Base-by-base conservation (phyloP, 108 stramenopile species). In the Thalassiosira profunda region DNA sequence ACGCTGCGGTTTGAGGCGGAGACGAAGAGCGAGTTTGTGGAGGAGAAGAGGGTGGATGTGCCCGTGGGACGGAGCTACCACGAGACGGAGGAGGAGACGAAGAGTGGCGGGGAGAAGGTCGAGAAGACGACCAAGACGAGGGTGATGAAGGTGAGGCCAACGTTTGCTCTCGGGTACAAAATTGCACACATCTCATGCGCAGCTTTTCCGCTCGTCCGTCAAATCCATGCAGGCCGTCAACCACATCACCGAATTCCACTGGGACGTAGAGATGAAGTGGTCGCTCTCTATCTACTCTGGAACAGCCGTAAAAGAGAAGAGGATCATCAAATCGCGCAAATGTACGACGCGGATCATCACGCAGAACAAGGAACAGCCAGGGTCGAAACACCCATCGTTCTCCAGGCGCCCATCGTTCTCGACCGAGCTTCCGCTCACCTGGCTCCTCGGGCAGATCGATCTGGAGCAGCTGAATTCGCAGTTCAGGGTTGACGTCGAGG, bases 391-490 rank as follows among this genome's bases (percentile, higher is more conserved):
- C 28, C 81, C 83, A 17, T n/a, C n/a, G n/a, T n/a, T n/a, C n/a
- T n/a, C n/a, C n/a, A n/a, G n/a, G n/a, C n/a, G n/a, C n/a, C n/a
- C n/a, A n/a, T n/a, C n/a, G n/a, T n/a, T n/a, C n/a, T n/a, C n/a
- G n/a, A 26, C 72, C 5, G 91, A 92, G 15, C 41, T 88, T n/a
- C 63, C 79, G 0, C 57, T 92, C 25, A 88, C 80, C 6, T 89
- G 91, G 91, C 45, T 92, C 42, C 47, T 92, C 17, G 31, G 72
- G 43, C 82, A 85, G 44, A 85, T 91, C 52, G 63, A 80, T 64
- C 56, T 44, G 11, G 7, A 28, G 14, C 30, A 62, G n/a, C 42
- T 70, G 7, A 60, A 62, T n/a, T 59, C 76, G 10, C 63, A 70
- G 21, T 80, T 83, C 38, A 61, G 72, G 21, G 76, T 91, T 55